Evolutionary conservation across 2,329 filamentous ascomycete species (phyloP).

Genomic region (Acephala macrosclerotiorum): DNA sequence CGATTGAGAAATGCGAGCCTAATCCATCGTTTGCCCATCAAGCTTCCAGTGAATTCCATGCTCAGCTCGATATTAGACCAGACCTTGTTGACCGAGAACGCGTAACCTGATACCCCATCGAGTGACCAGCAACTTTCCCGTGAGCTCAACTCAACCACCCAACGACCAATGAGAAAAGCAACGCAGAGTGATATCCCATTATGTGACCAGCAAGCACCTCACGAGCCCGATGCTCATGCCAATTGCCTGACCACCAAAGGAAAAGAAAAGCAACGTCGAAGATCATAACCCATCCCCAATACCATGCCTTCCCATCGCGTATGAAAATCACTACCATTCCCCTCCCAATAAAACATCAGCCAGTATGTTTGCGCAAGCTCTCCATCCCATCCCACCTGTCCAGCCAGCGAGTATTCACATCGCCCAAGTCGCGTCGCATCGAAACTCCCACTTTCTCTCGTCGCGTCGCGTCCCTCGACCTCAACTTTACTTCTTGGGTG

Average conservation of each 20-base stretch:
- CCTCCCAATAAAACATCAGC: neutral
- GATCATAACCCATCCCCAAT: neutral
- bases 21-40: neutral
- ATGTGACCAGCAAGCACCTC: constrained; percentile 2
- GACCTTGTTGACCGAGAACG: neutral
- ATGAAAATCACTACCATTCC: neutral
- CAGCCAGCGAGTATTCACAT: neutral
- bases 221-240: neutral
- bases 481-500: constrained; percentile 25
- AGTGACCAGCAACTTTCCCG: neutral
- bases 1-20: neutral
- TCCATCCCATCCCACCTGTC: neutral
- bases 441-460: neutral
- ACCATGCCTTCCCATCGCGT: neutral
- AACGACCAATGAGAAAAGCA: neutral
- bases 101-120: neutral
- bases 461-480: constrained; percentile 12
- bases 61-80: neutral
- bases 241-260: constrained; percentile 1
- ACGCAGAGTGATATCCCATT: neutral
- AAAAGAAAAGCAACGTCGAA: constrained; percentile 7
- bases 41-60: neutral
- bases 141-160: neutral
- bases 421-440: constrained; percentile 11
- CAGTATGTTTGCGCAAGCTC: constrained; percentile 1